These are phyloP conservation scores for Umbelopsis ramanniana DNA, from an alignment of 192 early-diverging fungal genomes.

Conservation along the genomic window DNA sequence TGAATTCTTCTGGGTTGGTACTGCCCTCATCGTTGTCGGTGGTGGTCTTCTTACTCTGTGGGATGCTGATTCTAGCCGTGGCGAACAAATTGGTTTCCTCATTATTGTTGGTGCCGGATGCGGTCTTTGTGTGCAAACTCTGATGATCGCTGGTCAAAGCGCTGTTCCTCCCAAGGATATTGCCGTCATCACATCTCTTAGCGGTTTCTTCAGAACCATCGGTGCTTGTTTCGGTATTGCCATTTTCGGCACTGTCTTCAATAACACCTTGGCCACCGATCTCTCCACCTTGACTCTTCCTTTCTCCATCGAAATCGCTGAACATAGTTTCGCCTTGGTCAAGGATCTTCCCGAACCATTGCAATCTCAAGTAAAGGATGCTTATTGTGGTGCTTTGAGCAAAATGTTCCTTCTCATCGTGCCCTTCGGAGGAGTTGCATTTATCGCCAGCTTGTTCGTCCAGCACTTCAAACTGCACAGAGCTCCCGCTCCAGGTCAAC, in stretches of 20 bases:
- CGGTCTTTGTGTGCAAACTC: constrained; percentile 73
- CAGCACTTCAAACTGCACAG: constrained; percentile 26
- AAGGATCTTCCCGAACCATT: constrained; percentile 1
- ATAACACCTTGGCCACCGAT: neutral
- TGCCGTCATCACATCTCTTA: constrained; percentile 30
- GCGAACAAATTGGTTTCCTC: constrained; percentile 63
- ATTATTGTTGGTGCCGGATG: constrained; percentile 74
- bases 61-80: constrained; percentile 44
- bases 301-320: constrained; percentile 11
- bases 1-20: constrained; percentile 66
- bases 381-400: constrained; percentile 10
- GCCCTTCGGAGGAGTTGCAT: constrained; percentile 12
- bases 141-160: constrained; percentile 72
- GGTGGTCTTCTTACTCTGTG: constrained; percentile 61
- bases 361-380: constrained; percentile 20
- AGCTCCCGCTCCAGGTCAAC: neutral
- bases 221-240: constrained; percentile 31
- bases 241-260: constrained; percentile 20
- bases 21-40: constrained; percentile 60
- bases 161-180: constrained; percentile 54
- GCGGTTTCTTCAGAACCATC: constrained; percentile 23
- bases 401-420: constrained; percentile 15
- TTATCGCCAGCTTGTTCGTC: constrained; percentile 21
- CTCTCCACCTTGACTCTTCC: neutral
- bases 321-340: constrained; percentile 14